Base-by-base conservation (phyloP, 1,284 basidiomycete genomes). In the Cronartium ribicola region DNA sequence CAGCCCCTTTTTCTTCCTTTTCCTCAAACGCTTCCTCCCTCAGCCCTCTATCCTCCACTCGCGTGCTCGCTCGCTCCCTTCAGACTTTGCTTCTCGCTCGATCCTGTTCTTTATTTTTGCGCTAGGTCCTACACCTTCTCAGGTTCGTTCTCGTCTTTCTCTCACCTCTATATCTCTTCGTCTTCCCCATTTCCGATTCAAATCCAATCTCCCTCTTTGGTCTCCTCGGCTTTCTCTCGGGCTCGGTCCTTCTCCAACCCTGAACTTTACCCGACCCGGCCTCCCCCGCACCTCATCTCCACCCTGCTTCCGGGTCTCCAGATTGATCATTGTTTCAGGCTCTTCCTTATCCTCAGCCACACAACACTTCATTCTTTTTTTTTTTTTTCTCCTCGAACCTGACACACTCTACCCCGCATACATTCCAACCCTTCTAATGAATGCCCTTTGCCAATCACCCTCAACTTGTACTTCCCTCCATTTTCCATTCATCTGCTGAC, bases 41-140 rank as follows among this genome's bases (percentile, higher is more conserved):
- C 63, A 11, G 7, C 44, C 22, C 22, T 44, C 39, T 44, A 14
- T 44, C n/a, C 10, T 8, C n/a, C 36, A 39, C 14, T 17, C 14
- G 20, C 14, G 20, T 14, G 8, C 8, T 36, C 36, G 20, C 55
- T 14, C 36, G 20, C 36, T 36, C 36, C 55, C 36, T 7, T 17
- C 55, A 22, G 20, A 22, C 36, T 39, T 43, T n/a, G 20, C 62
- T 40, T 39, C 36, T 64, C 62, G 20, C 40, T 64, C 62, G 62
- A 20, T 64, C 41, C 11, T 37, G 4, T 43, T 64, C 41, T 39
- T 64, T 64, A 11, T 14, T 11, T 8, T 64, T 40, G 37, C 37
- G 20, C n/a, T 10, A 41, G 36, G 36, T 39, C 17, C 63, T 8
- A n/a, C 39, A 17, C 40, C 29, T 43, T 41, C 22, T 64, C 37